Evolutionary conservation across 2,329 filamentous ascomycete genomes (phyloP).

Genomic region (Aspergillus eucalypticola): DNA sequence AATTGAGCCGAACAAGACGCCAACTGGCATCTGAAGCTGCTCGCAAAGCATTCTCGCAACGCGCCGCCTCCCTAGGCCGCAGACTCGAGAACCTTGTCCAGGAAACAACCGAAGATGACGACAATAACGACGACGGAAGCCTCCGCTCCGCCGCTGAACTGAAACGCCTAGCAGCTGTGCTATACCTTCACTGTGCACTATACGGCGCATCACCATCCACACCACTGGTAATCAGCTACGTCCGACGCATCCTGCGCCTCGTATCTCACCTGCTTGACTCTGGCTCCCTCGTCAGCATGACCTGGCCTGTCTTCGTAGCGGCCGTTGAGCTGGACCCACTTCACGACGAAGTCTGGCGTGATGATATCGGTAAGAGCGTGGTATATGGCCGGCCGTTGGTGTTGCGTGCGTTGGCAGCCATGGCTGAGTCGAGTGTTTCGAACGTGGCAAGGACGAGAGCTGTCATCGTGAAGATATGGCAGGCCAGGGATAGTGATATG

Average conservation of each 20-base stretch:
- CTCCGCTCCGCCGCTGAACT: slow-evolving; percentile 44
- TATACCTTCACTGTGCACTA: slow-evolving; percentile 51
- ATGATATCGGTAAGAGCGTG: slow-evolving; percentile 18
- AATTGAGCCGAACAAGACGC: slow-evolving; percentile 44
- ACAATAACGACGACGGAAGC: slow-evolving; percentile 36
- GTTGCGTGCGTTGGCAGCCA: slow-evolving; percentile 41
- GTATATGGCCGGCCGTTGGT: slow-evolving; percentile 43
- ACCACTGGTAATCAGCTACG: slow-evolving; percentile 33
- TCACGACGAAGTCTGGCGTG: slow-evolving; percentile 39
- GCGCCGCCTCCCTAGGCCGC: slow-evolving; percentile 37
- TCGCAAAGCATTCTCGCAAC: slow-evolving; percentile 29
- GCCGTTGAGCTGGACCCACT: slow-evolving; percentile 45
- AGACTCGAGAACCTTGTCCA: slow-evolving; percentile 39
- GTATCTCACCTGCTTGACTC: slow-evolving; percentile 37
- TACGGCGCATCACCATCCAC: slow-evolving; percentile 46
- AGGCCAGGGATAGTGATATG: slow-evolving; percentile 43
- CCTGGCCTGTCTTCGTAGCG: slow-evolving; percentile 48
- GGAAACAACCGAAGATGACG: slow-evolving; percentile 26
- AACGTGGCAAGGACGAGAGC: slow-evolving; percentile 49
- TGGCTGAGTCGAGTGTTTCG: slow-evolving; percentile 44
- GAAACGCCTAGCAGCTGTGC: slow-evolving; percentile 46
- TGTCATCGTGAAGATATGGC: slow-evolving; percentile 53
- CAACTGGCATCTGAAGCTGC: slow-evolving; percentile 27
- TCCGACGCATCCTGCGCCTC: slow-evolving; percentile 38
- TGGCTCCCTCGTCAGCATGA: slow-evolving; percentile 37